Evolutionary conservation across 1,284 basidiomycete species (phyloP).

Genomic region (Ceraceosorus bombacis): DNA sequence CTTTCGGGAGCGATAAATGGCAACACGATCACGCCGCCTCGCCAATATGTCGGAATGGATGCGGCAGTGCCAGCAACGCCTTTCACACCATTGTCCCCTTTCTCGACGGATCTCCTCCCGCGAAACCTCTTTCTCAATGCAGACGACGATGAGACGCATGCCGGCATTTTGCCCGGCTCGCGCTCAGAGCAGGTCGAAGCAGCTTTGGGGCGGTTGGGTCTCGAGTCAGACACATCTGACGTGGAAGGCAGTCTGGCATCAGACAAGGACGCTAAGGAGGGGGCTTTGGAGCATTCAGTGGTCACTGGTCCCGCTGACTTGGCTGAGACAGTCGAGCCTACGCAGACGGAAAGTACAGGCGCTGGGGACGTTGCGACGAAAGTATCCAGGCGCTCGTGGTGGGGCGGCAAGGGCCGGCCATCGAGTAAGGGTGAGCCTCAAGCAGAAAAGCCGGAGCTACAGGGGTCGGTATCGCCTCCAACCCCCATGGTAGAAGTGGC

Average conservation of each 20-base stretch:
- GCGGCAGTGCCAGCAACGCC: background rate
- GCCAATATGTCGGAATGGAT: too few relatives aligned
- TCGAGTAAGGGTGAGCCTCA: conserved; percentile 6
- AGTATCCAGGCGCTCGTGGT: conserved; percentile 3
- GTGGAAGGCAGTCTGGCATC: background rate
- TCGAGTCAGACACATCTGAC: conserved; percentile 15
- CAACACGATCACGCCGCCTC: too few relatives aligned
- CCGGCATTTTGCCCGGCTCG: conserved; percentile 10
- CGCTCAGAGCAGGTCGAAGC: conserved; percentile 13
- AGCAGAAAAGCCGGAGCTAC: background rate
- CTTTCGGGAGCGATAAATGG: too few relatives aligned
- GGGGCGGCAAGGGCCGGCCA: conserved; percentile 7
- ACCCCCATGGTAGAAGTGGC: background rate
- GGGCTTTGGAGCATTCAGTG: background rate
- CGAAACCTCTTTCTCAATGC: conserved; percentile 16
- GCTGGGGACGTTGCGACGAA: conserved; percentile 3
- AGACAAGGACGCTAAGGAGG: conserved; percentile 1
- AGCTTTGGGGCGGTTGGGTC: conserved; percentile 14
- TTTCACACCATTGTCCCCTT: conserved; percentile 16
- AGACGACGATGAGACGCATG: conserved; percentile 17
- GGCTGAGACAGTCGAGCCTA: background rate
- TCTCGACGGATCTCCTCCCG: conserved; percentile 18
- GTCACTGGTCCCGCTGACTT: background rate
- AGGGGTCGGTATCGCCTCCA: background rate
- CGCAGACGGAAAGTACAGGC: background rate